Percentiles rank a stretch among this genome's conserved stretches.
phyloP scores from a whole-genome alignment of 768 basidiomycete genomes.

The Psilocybe sp. region DNA sequence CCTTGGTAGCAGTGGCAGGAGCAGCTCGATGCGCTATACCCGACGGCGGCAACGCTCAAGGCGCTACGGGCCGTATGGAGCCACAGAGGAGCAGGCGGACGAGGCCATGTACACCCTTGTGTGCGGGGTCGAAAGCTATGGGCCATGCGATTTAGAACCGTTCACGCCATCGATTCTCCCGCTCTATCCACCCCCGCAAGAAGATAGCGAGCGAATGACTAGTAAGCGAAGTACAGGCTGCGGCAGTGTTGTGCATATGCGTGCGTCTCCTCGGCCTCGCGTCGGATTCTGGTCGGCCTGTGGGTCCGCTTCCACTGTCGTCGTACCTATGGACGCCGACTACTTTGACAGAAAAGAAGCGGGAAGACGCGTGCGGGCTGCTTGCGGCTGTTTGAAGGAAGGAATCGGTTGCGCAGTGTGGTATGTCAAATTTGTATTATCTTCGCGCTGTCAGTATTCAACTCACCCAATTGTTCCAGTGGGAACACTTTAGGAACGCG shows the following conservation, averaged over 20 bases:
- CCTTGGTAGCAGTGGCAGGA: background rate
- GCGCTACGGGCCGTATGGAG: constrained; percentile 16
- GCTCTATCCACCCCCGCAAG: constrained; percentile 25
- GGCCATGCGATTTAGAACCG: constrained; percentile 15
- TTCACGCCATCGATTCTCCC: constrained; percentile 37
- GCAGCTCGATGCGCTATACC: constrained; percentile 1
- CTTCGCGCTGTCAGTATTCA: background rate
- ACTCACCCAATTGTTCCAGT: constrained; percentile 25
- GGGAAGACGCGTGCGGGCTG: constrained; percentile 48
- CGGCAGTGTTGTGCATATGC: constrained; percentile 57
- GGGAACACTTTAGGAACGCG: constrained; percentile 66
- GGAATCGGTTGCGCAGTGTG: constrained; percentile 56
- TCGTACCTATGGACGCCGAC: constrained; percentile 51
- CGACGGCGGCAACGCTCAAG: constrained; percentile 10
- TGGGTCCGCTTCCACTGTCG: constrained; percentile 46
- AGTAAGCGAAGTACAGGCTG: constrained; percentile 43
- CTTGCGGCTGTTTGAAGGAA: constrained; percentile 67
- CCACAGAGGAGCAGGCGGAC: constrained; percentile 8
- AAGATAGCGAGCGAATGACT: constrained; percentile 10
- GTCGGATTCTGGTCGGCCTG: constrained; percentile 60
- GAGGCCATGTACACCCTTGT: constrained; percentile 25
- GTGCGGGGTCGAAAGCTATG: constrained; percentile 23
- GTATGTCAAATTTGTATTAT: constrained; percentile 17
- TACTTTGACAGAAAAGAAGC: constrained; percentile 55
- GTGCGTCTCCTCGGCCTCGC: constrained; percentile 49